Conservation (phyloP, 139 green algal genomes). For the Tetraselmis striata region DNA sequence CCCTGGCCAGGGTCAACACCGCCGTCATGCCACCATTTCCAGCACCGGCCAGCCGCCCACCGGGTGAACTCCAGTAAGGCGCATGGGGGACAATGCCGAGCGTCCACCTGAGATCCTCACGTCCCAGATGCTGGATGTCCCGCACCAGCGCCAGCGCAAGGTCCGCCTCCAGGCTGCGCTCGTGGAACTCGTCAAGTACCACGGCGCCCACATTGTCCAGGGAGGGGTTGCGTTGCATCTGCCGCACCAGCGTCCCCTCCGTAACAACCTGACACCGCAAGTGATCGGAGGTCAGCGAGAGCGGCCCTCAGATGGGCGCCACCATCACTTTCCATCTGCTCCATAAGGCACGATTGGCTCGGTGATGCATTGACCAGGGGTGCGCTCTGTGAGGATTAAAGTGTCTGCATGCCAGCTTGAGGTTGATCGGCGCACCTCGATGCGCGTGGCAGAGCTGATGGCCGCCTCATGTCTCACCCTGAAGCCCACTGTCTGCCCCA, state of each 20-base stretch:
- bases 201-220: constrained; percentile 30
- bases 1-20: constrained; percentile 13
- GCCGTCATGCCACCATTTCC: background rate
- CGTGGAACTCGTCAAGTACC: constrained; percentile 58
- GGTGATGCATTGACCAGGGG: too few species aligned
- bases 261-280: constrained; percentile 39
- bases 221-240: constrained; percentile 43
- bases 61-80: too few species aligned
- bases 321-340: too few species aligned
- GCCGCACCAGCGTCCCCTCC: constrained; percentile 46
- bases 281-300: too few species aligned
- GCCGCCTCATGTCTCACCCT: constrained; percentile 38
- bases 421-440: constrained; percentile 36
- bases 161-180: constrained; percentile 56
- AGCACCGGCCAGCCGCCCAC: background rate
- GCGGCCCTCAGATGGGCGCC: too few species aligned
- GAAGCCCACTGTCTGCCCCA: constrained; percentile 37
- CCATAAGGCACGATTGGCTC: too few species aligned
- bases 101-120: constrained; percentile 26
- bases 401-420: too few species aligned
- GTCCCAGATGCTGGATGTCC: constrained; percentile 29
- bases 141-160: constrained; percentile 42
- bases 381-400: too few species aligned
- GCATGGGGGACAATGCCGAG: background rate
- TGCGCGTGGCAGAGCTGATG: constrained; percentile 26